Conservation (phyloP, 2,329 filamentous ascomycete species). For the Claviceps humidiphila region DNA sequence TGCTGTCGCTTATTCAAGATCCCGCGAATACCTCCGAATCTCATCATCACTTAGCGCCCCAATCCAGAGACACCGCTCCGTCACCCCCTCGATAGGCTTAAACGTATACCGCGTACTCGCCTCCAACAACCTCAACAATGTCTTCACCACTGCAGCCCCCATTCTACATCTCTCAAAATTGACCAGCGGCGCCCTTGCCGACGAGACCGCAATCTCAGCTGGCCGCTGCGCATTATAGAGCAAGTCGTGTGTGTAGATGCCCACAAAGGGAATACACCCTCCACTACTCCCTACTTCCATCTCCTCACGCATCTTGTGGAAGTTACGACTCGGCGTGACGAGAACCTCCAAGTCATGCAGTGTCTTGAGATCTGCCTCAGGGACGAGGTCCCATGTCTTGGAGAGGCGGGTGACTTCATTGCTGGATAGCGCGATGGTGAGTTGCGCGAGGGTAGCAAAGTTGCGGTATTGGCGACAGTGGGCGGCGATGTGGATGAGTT, state of each 20-base stretch:
- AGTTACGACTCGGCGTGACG: slow-evolving; percentile 66
- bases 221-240: slow-evolving; percentile 72
- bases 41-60: slow-evolving; percentile 64
- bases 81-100: slow-evolving; percentile 60
- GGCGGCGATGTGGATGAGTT: slow-evolving; percentile 68
- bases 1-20: slow-evolving; percentile 25
- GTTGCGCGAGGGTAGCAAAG: slow-evolving; percentile 72
- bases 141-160: slow-evolving; percentile 66
- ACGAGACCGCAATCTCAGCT: slow-evolving; percentile 56
- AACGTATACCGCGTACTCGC: slow-evolving; percentile 64
- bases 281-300: slow-evolving; percentile 59
- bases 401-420: slow-evolving; percentile 56
- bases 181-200: slow-evolving; percentile 53
- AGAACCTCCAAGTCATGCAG: slow-evolving; percentile 57
- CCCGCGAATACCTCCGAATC: slow-evolving; percentile 44
- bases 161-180: slow-evolving; percentile 76
- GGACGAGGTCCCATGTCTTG: slow-evolving; percentile 60
- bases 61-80: slow-evolving; percentile 77
- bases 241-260: slow-evolving; percentile 71
- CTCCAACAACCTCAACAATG: slow-evolving; percentile 63
- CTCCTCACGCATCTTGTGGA: slow-evolving; percentile 61
- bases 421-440: slow-evolving; percentile 63
- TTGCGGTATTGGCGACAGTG: slow-evolving; percentile 67
- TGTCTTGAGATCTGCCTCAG: slow-evolving; percentile 48
- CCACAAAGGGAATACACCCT: slow-evolving; percentile 75